Percentiles rank a stretch among this genome's conserved stretches.
Conservation (phyloP, 2,329 filamentous ascomycete species). For the Chaetomiaceae sp. region DNA sequence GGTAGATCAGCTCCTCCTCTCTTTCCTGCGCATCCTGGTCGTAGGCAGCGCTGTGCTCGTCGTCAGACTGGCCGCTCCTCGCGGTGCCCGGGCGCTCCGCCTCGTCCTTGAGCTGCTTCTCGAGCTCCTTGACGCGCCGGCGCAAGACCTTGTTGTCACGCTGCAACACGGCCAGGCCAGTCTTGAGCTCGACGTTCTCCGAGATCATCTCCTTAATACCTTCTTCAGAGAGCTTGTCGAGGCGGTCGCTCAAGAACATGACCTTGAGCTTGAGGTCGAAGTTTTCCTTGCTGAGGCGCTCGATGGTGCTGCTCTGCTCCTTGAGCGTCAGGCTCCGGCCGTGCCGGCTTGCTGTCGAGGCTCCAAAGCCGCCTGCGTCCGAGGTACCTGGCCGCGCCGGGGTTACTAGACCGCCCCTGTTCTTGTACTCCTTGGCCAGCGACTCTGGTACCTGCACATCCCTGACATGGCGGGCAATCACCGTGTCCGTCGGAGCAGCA, state of each 20-base stretch:
- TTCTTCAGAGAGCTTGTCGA: conserved; percentile 91
- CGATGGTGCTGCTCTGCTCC: conserved; percentile 95
- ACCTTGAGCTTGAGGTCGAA: conserved; percentile 97
- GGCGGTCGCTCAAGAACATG: conserved; percentile 88
- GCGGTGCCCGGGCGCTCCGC: conserved; percentile 57
- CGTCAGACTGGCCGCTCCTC: conserved; percentile 49
- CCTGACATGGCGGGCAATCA: conserved; percentile 79
- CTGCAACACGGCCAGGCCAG: conserved; percentile 78
- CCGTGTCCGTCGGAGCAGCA: conserved; percentile 73
- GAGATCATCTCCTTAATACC: conserved; percentile 97
- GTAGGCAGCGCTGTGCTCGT: conserved; percentile 51
- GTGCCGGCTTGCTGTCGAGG: conserved; percentile 35
- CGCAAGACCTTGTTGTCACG: conserved; percentile 84
- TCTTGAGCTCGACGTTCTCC: conserved; percentile 93
- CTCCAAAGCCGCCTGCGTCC: conserved; percentile 46
- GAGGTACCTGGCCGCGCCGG: conserved; percentile 48
- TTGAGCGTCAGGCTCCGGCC: conserved; percentile 79
- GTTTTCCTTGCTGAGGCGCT: conserved; percentile 93
- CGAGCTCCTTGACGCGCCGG: conserved; percentile 75
- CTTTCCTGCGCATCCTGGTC: conserved; percentile 60
- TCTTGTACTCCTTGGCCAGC: conserved; percentile 77
- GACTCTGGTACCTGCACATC: conserved; percentile 89
- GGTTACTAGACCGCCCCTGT: conserved; percentile 60
- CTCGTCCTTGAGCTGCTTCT: conserved; percentile 68
- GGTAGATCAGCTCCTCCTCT: conserved; percentile 78